These are phyloP conservation scores for Tuber indicum DNA, from an alignment of 495 filamentous ascomycete species.

Conservation along the genomic window DNA sequence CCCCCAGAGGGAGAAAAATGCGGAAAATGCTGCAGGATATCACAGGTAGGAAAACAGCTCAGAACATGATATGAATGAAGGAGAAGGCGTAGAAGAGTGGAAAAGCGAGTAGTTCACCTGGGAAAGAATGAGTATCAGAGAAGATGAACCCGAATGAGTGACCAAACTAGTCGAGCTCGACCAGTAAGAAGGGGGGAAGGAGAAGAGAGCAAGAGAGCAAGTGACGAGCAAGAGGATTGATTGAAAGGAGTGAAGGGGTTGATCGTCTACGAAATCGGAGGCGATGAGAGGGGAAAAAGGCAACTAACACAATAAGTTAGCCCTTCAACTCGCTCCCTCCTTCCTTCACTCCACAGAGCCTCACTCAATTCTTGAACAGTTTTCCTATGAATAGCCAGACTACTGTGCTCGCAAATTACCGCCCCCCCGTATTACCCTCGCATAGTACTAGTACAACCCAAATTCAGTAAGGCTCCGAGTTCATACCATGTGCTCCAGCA, in stretches of 20 bases:
- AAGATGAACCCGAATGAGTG: background rate
- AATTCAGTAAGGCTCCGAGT: background rate
- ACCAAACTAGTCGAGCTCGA: background rate
- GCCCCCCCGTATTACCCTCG: too few relatives aligned
- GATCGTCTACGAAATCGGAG: background rate
- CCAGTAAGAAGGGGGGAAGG: background rate
- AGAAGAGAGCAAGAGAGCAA: background rate
- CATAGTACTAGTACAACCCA: background rate
- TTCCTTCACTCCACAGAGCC: background rate
- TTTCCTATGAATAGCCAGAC: background rate
- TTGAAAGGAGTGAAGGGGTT: background rate
- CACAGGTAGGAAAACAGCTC: background rate
- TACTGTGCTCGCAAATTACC: background rate
- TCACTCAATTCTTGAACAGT: background rate
- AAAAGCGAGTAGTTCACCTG: background rate
- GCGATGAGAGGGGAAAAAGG: slow-evolving; percentile 1
- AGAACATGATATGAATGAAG: background rate
- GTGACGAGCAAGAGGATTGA: background rate
- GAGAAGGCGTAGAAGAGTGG: background rate
- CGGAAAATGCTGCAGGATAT: background rate
- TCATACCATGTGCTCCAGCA: background rate
- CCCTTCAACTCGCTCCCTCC: background rate
- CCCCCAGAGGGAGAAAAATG: background rate
- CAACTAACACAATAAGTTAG: background rate
- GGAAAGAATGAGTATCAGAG: background rate